A percentile compares a stretch with the other conserved stretches of the same genome.
Evolutionary conservation across 1,139 yeast genomes (phyloP).

Genomic region (Kurtzmaniella natalensis): DNA sequence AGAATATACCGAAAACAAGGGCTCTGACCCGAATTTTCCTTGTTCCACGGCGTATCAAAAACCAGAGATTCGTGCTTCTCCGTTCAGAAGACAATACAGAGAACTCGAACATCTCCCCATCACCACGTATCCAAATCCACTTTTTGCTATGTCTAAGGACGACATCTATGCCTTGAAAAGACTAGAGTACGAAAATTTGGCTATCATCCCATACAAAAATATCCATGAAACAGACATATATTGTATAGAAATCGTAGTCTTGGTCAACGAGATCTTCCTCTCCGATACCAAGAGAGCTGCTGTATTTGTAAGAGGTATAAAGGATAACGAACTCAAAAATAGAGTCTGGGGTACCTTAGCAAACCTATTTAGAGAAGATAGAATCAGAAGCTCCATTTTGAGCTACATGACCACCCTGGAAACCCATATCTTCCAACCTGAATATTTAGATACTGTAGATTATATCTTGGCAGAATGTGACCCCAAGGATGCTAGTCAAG

Average conservation of each 20-base stretch:
- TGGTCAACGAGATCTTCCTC: slow-evolving; percentile 26
- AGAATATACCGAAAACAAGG: no score
- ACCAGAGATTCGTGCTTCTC: slow-evolving; percentile 1
- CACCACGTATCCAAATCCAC: slow-evolving; percentile 31
- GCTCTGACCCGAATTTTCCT: no score
- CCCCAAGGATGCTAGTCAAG: background rate
- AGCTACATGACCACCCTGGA: slow-evolving; percentile 16
- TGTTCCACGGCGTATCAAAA: slow-evolving; percentile 1
- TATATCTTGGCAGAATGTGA: slow-evolving; percentile 3
- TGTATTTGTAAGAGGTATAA: slow-evolving; percentile 16
- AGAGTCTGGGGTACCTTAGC: slow-evolving; percentile 13
- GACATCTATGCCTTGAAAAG: slow-evolving; percentile 20
- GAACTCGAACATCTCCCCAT: slow-evolving; percentile 11
- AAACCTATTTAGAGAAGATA: slow-evolving; percentile 14
- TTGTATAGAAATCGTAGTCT: slow-evolving; percentile 25
- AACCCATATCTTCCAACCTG: slow-evolving; percentile 1
- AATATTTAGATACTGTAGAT: slow-evolving; percentile 3
- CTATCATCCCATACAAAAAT: slow-evolving; percentile 21
- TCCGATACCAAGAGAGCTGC: slow-evolving; percentile 22
- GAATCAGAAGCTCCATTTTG: slow-evolving; percentile 26
- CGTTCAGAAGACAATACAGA: slow-evolving; percentile 4
- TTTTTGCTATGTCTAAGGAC: slow-evolving; percentile 23
- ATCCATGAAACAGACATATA: slow-evolving; percentile 26
- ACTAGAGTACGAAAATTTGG: slow-evolving; percentile 22
- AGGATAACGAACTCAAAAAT: slow-evolving; percentile 13